phyloP scores from a whole-genome alignment of 2,329 filamentous ascomycete species.

The Hypoxylon sp. region DNA sequence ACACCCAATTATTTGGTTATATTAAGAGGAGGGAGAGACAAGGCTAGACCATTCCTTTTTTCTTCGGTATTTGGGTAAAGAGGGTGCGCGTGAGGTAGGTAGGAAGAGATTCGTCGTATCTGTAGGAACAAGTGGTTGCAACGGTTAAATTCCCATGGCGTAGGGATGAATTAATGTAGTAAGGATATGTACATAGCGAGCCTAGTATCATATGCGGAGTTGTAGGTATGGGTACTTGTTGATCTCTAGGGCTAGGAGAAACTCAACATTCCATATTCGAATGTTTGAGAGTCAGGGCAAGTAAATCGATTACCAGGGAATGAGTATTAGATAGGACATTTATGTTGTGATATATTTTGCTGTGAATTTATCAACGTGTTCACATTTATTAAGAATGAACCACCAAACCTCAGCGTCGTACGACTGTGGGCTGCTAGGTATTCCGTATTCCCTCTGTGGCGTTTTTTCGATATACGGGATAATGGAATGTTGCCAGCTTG shows the following conservation, averaged over 20 bases:
- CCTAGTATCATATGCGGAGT: conserved; percentile 6
- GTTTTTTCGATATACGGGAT: conserved; percentile 26
- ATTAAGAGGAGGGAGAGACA: conserved; percentile 32
- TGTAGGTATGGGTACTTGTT: conserved; percentile 2
- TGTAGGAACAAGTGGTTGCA: conserved; percentile 19
- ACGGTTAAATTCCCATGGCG: conserved; percentile 36
- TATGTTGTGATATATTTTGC: conserved; percentile 7
- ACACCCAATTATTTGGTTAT: conserved; percentile 35
- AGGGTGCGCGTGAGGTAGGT: conserved; percentile 31
- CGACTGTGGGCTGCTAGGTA: conserved; percentile 42
- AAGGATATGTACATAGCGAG: conserved; percentile 28
- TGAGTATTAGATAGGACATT: conserved; percentile 10
- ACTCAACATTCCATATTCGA: not conserved
- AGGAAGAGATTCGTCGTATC: conserved; percentile 13
- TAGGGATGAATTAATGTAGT: conserved; percentile 9
- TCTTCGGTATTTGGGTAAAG: conserved; percentile 33
- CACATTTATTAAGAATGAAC: conserved; percentile 23
- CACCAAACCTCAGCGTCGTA: conserved; percentile 44
- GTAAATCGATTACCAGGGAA: conserved; percentile 9
- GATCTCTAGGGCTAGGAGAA: not conserved
- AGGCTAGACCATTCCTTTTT: conserved; percentile 24
- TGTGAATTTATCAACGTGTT: conserved; percentile 35
- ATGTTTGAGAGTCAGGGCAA: not conserved
- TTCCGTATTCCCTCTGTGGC: conserved; percentile 4
- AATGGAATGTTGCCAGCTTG: conserved; percentile 42